Conservation (phyloP, 192 early-diverging fungal species). For the Rhizophagus prolifer region DNA sequence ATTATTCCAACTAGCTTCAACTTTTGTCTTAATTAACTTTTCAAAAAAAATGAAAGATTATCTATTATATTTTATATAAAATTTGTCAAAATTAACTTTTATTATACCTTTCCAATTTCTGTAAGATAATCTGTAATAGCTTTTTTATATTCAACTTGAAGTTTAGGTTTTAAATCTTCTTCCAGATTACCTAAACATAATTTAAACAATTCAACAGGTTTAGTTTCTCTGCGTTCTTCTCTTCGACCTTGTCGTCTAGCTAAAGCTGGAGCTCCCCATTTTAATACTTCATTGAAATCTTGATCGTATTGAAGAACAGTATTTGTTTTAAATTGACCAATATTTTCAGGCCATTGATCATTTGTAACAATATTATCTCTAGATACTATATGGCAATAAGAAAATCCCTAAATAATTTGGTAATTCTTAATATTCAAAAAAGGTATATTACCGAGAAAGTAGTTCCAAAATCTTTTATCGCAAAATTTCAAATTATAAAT, state of each 20-base stretch:
- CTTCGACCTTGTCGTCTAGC: not conserved
- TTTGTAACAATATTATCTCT: not conserved
- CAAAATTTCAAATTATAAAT: too few relatives aligned
- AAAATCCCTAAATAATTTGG: not conserved
- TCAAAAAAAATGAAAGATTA: not conserved
- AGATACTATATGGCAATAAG: not conserved
- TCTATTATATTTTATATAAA: not conserved
- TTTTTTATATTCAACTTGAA: not conserved
- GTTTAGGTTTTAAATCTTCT: constrained; percentile 5
- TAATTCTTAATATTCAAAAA: too few relatives aligned
- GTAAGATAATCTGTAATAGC: constrained; percentile 6
- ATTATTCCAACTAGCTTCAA: not conserved
- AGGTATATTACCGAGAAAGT: too few relatives aligned
- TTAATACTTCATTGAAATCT: not conserved
- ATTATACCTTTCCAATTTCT: not conserved
- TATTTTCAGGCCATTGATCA: not conserved
- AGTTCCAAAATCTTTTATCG: too few relatives aligned
- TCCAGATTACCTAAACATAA: not conserved
- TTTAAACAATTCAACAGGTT: not conserved
- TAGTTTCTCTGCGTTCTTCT: not conserved
- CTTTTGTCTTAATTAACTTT: not conserved
- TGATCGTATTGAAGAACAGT: constrained; percentile 4
- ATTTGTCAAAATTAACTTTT: not conserved
- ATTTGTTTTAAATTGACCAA: not conserved
- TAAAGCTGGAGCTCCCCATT: not conserved